phyloP scores from a whole-genome alignment of 2,329 filamentous ascomycete species.

The Colletotrichum sp. region DNA sequence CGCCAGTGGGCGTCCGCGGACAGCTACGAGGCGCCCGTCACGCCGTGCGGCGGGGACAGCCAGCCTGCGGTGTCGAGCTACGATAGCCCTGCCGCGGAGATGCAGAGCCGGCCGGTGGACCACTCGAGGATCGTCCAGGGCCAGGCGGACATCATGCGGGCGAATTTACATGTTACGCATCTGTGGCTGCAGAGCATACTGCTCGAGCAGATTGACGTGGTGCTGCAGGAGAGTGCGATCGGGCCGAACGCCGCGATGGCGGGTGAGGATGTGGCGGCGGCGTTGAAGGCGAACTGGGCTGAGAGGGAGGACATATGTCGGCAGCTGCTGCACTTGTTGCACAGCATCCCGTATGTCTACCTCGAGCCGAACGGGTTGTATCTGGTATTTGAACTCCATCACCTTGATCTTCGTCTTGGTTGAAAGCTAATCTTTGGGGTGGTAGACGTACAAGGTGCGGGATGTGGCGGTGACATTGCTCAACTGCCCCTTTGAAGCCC shows the following conservation, averaged over 20 bases:
- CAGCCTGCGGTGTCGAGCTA: neutral
- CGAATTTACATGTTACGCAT: slow-evolving; percentile 40
- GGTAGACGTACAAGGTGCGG: slow-evolving; percentile 35
- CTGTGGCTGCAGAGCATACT: slow-evolving; percentile 40
- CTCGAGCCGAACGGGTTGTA: slow-evolving; percentile 39
- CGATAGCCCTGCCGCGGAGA: neutral
- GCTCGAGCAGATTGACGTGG: slow-evolving; percentile 35
- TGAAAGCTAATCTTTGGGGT: neutral
- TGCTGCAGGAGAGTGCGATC: slow-evolving; percentile 21
- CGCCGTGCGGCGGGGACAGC: neutral
- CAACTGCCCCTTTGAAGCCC: slow-evolving; percentile 33
- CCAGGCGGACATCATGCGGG: slow-evolving; percentile 31
- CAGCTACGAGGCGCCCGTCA: neutral
- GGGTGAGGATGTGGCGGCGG: neutral
- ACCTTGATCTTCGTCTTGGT: neutral
- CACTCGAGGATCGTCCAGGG: neutral
- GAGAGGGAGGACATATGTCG: slow-evolving; percentile 40
- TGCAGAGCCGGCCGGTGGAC: neutral
- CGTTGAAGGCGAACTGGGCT: slow-evolving; percentile 28
- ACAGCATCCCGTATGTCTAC: slow-evolving; percentile 32
- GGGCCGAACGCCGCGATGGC: neutral
- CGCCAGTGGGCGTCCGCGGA: slow-evolving; percentile 25
- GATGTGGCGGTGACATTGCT: slow-evolving; percentile 38
- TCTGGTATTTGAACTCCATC: slow-evolving; percentile 24
- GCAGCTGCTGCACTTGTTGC: slow-evolving; percentile 37